Evolutionary conservation across 106 monocot species (phyloP), one percentile per base, ranked within the genome.

Genomic region (Acanthochlamys bracteata): DNA sequence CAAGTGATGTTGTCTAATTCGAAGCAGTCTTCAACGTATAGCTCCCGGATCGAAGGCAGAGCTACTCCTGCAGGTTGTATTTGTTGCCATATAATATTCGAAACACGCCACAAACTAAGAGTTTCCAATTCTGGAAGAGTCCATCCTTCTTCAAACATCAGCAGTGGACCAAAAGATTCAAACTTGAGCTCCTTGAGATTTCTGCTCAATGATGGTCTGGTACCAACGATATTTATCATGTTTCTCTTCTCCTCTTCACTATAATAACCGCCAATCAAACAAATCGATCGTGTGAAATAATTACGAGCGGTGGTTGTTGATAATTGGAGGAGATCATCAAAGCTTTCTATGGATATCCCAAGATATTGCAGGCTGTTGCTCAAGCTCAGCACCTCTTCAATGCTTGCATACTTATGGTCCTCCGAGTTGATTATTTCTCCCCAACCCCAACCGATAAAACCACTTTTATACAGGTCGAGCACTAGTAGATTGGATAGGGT

Each of bases 401-500:
- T 13, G n/a, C n/a, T 51, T 51, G 51, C n/a, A n/a, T n/a, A n/a
- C n/a, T n/a, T n/a, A n/a, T n/a, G n/a, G n/a, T n/a, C n/a, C n/a
- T n/a, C n/a, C n/a, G n/a, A n/a, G n/a, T 6, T 33, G 33, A 33
- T 33, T 33, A 1, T 33, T n/a, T n/a, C n/a, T 33, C 33, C 33
- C 33, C 33, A 33, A 33, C 33, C 33, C 33, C 33, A 33, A 33
- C 33, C 33, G 4, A 3, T 33, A 6, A 33, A 33, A 1, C 6
- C 6, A 51, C 51, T 15, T 2, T 19, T 19, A 51, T 15, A 51
- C 51, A 51, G 51, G 8, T 51, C 51, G 3, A 51, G 51, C 59
- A 62, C n/a, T 12, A 42, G 62, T 12, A 73, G 42, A 25, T 7
- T 69, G 24, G 19, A 21, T 15, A 73, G 42, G 12, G 21, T 69